phyloP scores from a whole-genome alignment of 2,329 filamentous ascomycete species.

The Aspergillus calidoustus region DNA sequence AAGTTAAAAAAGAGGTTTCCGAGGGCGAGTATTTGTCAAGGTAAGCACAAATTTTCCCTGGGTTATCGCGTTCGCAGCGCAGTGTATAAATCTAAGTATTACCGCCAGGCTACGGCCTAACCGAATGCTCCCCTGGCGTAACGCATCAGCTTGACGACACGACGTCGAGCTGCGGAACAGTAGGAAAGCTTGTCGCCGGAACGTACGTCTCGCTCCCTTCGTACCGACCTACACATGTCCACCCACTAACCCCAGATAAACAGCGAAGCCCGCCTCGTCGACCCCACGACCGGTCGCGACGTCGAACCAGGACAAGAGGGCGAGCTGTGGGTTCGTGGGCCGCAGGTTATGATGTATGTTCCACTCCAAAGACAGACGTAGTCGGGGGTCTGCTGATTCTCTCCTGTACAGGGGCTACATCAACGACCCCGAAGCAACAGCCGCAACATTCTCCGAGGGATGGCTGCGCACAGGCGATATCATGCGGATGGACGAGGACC shows the following conservation, averaged over 20 bases:
- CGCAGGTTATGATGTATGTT: slow-evolving; percentile 25
- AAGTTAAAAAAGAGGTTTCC: slow-evolving; percentile 25
- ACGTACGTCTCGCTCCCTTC: background rate
- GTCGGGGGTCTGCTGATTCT: background rate
- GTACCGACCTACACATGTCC: background rate
- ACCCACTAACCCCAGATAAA: background rate
- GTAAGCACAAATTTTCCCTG: slow-evolving; percentile 2
- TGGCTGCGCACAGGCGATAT: slow-evolving; percentile 29
- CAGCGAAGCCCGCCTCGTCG: slow-evolving; percentile 25
- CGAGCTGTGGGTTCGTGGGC: slow-evolving; percentile 27
- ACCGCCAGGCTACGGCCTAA: slow-evolving; percentile 24
- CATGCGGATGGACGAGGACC: slow-evolving; percentile 21
- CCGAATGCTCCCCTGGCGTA: slow-evolving; percentile 22
- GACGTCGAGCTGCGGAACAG: slow-evolving; percentile 20
- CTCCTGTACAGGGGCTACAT: slow-evolving; percentile 21
- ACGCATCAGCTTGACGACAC: slow-evolving; percentile 25
- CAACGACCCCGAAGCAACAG: slow-evolving; percentile 23
- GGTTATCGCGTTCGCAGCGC: background rate
- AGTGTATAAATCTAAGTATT: background rate
- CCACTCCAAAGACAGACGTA: background rate
- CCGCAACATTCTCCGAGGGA: slow-evolving; percentile 21
- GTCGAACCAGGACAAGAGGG: slow-evolving; percentile 24
- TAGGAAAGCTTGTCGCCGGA: slow-evolving; percentile 26
- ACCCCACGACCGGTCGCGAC: slow-evolving; percentile 23
- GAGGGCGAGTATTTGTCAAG: slow-evolving; percentile 25